phyloP scores from a whole-genome alignment of 1,284 basidiomycete genomes.

The Calocybe gambosa region DNA sequence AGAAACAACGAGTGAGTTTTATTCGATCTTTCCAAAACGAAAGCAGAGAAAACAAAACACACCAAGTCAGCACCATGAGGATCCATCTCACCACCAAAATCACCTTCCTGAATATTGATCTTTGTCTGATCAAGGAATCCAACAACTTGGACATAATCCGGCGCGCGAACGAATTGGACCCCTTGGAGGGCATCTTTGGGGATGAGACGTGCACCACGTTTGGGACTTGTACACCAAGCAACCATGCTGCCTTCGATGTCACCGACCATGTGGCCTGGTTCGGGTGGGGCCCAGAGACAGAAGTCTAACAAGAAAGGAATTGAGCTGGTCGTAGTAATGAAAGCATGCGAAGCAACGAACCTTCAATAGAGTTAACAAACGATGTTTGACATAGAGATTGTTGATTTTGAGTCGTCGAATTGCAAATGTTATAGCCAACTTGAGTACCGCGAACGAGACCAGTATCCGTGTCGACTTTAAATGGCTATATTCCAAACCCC shows the following conservation, averaged over 20 bases:
- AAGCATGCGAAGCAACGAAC: slow-evolving; percentile 29
- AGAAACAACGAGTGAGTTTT: no score
- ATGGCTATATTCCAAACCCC: no score
- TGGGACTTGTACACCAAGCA: slow-evolving; percentile 55
- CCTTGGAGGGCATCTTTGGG: slow-evolving; percentile 42
- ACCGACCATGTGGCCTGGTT: slow-evolving; percentile 42
- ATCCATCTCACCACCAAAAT: slow-evolving; percentile 48
- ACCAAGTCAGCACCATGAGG: slow-evolving; percentile 23
- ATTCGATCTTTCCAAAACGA: slow-evolving; percentile 54
- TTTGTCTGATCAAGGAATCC: slow-evolving; percentile 60
- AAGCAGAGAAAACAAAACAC: slow-evolving; percentile 21
- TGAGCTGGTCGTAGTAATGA: not conserved
- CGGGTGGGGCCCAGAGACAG: slow-evolving; percentile 48
- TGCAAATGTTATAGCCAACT: slow-evolving; percentile 63
- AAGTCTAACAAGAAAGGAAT: no score
- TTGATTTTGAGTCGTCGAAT: slow-evolving; percentile 59
- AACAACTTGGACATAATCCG: slow-evolving; percentile 59
- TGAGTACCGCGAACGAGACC: slow-evolving; percentile 50
- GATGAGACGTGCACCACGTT: slow-evolving; percentile 52
- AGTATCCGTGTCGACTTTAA: slow-evolving; percentile 46
- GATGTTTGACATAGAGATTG: slow-evolving; percentile 61
- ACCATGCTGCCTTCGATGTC: slow-evolving; percentile 55
- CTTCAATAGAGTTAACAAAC: slow-evolving; percentile 47
- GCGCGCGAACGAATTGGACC: slow-evolving; percentile 52
- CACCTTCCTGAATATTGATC: slow-evolving; percentile 48